Percentiles rank a stretch among this genome's conserved stretches.
Conservation (phyloP, 768 basidiomycete species). For the Tephrocybe sp. region DNA sequence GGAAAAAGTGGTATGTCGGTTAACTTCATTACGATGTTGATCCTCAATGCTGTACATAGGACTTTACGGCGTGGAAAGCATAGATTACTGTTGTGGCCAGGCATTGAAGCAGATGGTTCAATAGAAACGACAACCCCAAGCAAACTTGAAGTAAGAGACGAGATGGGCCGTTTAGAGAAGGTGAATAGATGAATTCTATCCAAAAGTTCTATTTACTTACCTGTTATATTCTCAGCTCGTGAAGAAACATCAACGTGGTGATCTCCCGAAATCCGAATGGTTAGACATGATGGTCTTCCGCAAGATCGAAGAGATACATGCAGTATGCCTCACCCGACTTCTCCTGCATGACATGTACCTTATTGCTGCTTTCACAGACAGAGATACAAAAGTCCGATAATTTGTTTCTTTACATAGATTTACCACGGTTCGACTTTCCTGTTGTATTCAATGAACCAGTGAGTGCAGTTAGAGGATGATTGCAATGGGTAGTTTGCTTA, state of each 20-base stretch:
- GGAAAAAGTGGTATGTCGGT: slow-evolving; percentile 85
- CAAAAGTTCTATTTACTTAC: not conserved
- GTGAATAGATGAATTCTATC: slow-evolving; percentile 34
- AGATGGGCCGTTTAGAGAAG: slow-evolving; percentile 95
- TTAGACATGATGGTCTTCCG: slow-evolving; percentile 90
- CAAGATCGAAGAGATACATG: slow-evolving; percentile 93
- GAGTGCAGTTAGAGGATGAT: too few species aligned
- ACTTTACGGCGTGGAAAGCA: slow-evolving; percentile 92
- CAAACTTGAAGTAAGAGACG: slow-evolving; percentile 77
- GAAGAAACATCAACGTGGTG: slow-evolving; percentile 94
- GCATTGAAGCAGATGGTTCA: slow-evolving; percentile 81
- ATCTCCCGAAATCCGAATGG: slow-evolving; percentile 94
- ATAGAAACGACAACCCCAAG: slow-evolving; percentile 83
- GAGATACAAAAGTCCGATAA: slow-evolving; percentile 91
- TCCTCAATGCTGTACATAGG: slow-evolving; percentile 37
- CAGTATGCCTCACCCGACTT: too few species aligned
- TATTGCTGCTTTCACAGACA: slow-evolving; percentile 44
- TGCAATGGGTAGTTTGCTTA: too few species aligned
- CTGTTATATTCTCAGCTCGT: slow-evolving; percentile 52
- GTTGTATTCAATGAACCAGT: slow-evolving; percentile 93
- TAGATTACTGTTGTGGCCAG: slow-evolving; percentile 80
- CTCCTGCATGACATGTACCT: too few species aligned
- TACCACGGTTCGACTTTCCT: slow-evolving; percentile 96
- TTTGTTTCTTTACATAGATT: slow-evolving; percentile 93
- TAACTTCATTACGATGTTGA: not conserved